phyloP scores from a whole-genome alignment of 495 filamentous ascomycete genomes.

The Halenospora varia region DNA sequence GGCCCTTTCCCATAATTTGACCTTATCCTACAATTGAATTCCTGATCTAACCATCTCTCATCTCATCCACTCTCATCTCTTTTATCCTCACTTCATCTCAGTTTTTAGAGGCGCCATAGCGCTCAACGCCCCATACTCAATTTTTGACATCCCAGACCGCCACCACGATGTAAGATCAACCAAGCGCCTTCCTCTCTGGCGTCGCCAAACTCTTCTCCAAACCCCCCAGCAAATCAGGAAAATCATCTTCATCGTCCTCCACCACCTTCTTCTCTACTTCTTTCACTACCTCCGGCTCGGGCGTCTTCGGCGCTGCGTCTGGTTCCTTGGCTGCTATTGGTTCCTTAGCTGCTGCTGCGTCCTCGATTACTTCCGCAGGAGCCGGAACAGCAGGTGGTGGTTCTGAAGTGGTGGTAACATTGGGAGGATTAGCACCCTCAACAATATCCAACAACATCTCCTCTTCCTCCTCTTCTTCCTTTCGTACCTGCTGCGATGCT shows the following conservation, averaged over 20 bases:
- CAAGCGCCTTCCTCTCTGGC: too few relatives aligned
- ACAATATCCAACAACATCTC: constrained; percentile 22
- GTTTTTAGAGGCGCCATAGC: too few relatives aligned
- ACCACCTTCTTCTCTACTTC: background rate
- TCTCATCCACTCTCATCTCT: too few relatives aligned
- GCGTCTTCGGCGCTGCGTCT: background rate
- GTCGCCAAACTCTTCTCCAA: constrained; percentile 18
- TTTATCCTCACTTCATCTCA: too few relatives aligned
- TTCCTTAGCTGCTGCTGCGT: background rate
- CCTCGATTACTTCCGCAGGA: background rate
- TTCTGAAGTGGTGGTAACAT: constrained; percentile 1
- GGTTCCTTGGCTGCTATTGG: background rate
- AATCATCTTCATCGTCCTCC: constrained; percentile 21
- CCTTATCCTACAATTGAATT: too few relatives aligned
- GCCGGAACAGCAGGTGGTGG: background rate
- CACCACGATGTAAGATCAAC: too few relatives aligned
- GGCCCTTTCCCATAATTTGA: too few relatives aligned
- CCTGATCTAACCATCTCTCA: too few relatives aligned
- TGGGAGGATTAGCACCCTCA: constrained; percentile 9
- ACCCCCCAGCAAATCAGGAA: constrained; percentile 22
- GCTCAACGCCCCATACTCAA: too few relatives aligned
- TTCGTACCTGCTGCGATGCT: background rate
- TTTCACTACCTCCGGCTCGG: background rate
- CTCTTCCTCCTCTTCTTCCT: constrained; percentile 23
- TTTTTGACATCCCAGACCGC: too few relatives aligned